Evolutionary conservation across 164 flowering plant genomes (phyloP).

Genomic region (Chimonanthus salicifolius): DNA sequence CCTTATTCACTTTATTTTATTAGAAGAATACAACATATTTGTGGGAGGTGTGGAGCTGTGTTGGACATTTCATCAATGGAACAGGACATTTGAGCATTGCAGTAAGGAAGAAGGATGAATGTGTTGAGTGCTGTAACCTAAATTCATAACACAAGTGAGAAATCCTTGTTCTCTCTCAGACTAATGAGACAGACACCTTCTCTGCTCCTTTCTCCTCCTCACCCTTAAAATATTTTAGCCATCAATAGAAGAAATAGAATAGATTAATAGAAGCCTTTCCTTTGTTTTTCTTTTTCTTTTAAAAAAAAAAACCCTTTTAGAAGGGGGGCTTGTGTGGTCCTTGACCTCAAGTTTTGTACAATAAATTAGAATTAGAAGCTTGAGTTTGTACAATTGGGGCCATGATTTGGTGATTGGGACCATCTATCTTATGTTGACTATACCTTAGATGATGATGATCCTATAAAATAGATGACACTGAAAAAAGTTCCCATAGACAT

Average conservation of each 20-base stretch:
- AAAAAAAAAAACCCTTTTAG: no score
- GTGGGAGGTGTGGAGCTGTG: not conserved
- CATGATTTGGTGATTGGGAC: not conserved
- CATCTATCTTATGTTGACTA: not conserved
- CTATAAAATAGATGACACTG: not conserved
- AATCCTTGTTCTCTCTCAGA: not conserved
- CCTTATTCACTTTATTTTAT: no score
- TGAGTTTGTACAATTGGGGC: not conserved
- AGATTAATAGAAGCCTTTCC: no score
- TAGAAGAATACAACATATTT: not conserved
- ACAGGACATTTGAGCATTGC: not conserved
- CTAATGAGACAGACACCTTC: not conserved
- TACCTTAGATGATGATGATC: not conserved
- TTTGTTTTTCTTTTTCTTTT: no score
- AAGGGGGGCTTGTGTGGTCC: not conserved
- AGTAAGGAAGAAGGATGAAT: not conserved
- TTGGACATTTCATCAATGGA: not conserved
- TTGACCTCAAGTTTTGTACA: not conserved
- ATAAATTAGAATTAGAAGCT: no score
- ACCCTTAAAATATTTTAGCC: not conserved
- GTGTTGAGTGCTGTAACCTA: not conserved
- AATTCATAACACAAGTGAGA: not conserved
- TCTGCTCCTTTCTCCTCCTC: not conserved
- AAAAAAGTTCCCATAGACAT: not conserved
- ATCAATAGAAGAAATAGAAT: not conserved